Conservation (phyloP, 306 rosid genomes). For the Geum urbanum region DNA sequence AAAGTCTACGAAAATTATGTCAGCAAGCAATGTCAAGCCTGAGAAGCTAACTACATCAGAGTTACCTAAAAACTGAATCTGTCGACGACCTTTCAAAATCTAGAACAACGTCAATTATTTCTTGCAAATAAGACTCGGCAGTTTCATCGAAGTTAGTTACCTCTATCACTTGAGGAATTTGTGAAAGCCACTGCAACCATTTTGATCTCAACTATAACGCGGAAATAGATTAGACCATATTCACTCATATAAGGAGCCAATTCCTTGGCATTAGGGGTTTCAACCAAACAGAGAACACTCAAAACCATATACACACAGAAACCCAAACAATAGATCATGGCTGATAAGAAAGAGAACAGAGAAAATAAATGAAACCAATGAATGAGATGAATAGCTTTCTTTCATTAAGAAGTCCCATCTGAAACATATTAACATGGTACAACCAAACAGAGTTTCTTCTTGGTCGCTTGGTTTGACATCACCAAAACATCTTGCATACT, state of each 20-base stretch:
- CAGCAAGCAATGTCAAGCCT: neutral
- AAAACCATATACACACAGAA: too few relatives aligned
- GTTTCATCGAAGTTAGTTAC: slow-evolving; percentile 63
- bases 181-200: slow-evolving; percentile 64
- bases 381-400: too few relatives aligned
- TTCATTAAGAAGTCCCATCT: too few relatives aligned
- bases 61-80: neutral
- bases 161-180: slow-evolving; percentile 60
- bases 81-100: neutral
- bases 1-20: neutral
- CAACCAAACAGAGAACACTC: too few relatives aligned
- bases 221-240: slow-evolving; percentile 9
- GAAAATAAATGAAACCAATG: too few relatives aligned
- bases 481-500: too few relatives aligned
- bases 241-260: slow-evolving; percentile 11
- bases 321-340: too few relatives aligned
- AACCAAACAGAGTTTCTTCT: too few relatives aligned
- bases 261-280: too few relatives aligned
- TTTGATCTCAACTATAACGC: slow-evolving; percentile 27
- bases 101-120: slow-evolving; percentile 31
- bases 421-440: too few relatives aligned
- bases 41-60: neutral
- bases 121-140: slow-evolving; percentile 52
- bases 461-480: too few relatives aligned
- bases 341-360: too few relatives aligned